Evolutionary conservation across 83 land plant species (phyloP).

Genomic region (Larix sibirica): DNA sequence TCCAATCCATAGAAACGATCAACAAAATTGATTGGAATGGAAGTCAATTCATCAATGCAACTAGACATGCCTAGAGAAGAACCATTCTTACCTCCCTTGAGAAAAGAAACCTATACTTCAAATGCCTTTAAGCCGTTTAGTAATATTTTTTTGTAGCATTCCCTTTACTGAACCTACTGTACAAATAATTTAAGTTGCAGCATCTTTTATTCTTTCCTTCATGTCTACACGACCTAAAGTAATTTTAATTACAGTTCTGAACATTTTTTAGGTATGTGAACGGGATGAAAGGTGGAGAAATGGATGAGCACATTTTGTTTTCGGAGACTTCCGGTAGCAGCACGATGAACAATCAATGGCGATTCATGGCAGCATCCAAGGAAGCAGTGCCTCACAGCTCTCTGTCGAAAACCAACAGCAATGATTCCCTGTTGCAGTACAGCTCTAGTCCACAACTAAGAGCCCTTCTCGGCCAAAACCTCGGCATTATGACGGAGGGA

Average conservation of each 20-base stretch:
- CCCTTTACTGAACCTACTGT: too few relatives aligned
- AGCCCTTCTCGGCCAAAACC: conserved; percentile 16
- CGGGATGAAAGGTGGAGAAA: conserved; percentile 17
- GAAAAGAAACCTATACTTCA: too few relatives aligned
- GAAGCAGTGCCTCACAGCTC: conserved; percentile 24
- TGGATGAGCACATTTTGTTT: conserved; percentile 45
- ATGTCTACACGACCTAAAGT: too few relatives aligned
- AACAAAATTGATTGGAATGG: too few relatives aligned
- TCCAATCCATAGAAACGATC: too few relatives aligned
- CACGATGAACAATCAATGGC: conserved; percentile 35
- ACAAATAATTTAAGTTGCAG: too few relatives aligned
- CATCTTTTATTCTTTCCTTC: too few relatives aligned
- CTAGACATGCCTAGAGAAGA: too few relatives aligned
- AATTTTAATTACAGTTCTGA: neutral
- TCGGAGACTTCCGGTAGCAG: conserved; percentile 40
- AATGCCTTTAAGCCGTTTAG: too few relatives aligned
- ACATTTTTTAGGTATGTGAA: neutral
- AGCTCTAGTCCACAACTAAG: conserved; percentile 22
- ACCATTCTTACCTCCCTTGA: too few relatives aligned
- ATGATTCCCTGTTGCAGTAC: conserved; percentile 19
- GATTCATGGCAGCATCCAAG: conserved; percentile 20
- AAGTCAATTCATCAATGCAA: too few relatives aligned
- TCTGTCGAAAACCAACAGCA: conserved; percentile 10
- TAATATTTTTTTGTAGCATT: too few relatives aligned
- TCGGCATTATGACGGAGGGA: conserved; percentile 5